A percentile compares a stretch with the other conserved stretches of the same genome.
Evolutionary conservation across 345 rosid species (phyloP).

Genomic region (Mallotus nudiflorus): DNA sequence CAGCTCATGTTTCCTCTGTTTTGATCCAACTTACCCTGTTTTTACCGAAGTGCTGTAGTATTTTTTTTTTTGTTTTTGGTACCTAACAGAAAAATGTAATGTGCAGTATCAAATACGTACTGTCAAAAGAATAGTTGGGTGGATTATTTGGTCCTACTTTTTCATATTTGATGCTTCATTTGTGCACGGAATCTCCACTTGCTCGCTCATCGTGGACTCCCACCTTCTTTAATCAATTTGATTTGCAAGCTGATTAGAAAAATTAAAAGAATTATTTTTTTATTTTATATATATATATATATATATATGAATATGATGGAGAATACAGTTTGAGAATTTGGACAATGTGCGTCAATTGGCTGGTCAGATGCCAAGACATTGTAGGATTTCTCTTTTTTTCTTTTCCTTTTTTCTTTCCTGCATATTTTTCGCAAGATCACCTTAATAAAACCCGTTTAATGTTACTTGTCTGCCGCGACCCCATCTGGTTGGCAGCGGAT

Average conservation of each 20-base stretch:
- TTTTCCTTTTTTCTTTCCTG: neutral
- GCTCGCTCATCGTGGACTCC: too few species aligned
- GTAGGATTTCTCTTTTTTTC: neutral
- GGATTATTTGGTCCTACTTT: neutral
- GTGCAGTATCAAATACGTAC: neutral
- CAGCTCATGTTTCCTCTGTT: neutral
- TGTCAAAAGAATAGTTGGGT: too few species aligned
- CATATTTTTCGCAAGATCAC: neutral
- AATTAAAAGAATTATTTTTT: too few species aligned
- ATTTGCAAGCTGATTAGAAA: too few species aligned
- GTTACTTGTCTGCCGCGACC: too few species aligned
- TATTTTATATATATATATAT: too few species aligned
- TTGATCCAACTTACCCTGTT: too few species aligned
- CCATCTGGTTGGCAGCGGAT: neutral
- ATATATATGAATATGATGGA: too few species aligned
- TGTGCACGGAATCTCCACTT: slow-evolving; percentile 3
- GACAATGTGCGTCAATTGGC: neutral
- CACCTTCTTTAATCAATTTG: too few species aligned
- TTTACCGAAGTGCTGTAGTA: neutral
- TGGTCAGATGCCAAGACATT: neutral
- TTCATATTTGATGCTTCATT: neutral
- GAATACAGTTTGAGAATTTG: neutral
- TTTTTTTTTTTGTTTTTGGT: too few species aligned
- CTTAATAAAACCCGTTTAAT: neutral
- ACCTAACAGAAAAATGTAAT: too few species aligned